Conservation (phyloP, 257 asterid genomes). For the Petrea volubilis region DNA sequence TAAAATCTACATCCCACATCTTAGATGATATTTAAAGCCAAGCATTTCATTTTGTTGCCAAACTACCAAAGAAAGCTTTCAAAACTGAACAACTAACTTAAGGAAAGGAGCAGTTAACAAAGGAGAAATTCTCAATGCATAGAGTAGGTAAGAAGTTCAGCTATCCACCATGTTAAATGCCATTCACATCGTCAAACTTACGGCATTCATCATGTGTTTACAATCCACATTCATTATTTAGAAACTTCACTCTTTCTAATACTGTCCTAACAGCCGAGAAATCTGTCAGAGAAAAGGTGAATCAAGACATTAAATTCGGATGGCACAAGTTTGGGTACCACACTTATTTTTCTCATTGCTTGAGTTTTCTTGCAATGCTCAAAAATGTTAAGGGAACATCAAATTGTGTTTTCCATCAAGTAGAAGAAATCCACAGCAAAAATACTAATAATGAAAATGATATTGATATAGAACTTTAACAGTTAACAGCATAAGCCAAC, state of each 20-base stretch:
- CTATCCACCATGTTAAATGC: neutral
- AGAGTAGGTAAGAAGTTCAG: neutral
- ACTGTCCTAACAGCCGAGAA: neutral
- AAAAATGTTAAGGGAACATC: neutral
- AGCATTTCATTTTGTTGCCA: conserved; percentile 4
- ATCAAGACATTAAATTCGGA: neutral
- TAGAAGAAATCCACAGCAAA: neutral
- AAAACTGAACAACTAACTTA: neutral
- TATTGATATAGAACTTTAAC: neutral
- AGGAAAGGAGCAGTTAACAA: neutral
- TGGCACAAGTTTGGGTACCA: neutral
- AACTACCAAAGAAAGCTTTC: neutral
- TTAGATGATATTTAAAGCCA: neutral
- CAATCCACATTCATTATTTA: neutral
- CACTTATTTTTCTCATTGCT: neutral
- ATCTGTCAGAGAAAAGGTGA: neutral
- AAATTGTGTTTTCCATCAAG: neutral
- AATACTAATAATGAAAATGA: neutral
- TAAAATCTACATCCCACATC: neutral
- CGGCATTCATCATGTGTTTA: neutral
- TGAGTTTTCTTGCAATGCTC: neutral
- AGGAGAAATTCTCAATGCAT: neutral
- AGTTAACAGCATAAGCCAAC: conserved; percentile 5
- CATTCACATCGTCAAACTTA: neutral
- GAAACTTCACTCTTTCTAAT: neutral